Percentiles rank a stretch among this genome's conserved stretches.
Evolutionary conservation across 345 rosid species (phyloP).

Genomic region (Iberis pinnata): DNA sequence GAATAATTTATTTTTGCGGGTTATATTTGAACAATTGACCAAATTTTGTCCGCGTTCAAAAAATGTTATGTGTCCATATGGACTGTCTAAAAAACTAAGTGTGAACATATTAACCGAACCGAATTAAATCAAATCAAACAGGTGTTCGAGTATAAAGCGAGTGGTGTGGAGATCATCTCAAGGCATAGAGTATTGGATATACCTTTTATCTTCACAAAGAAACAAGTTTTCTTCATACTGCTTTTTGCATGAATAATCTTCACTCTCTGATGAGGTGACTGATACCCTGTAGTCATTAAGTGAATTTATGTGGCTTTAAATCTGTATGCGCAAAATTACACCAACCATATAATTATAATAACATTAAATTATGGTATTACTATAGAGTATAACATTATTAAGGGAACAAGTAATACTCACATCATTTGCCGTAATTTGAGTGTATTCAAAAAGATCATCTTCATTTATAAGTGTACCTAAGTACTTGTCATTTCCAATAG

Average conservation of each 20-base stretch:
- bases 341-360: slow-evolving; percentile 16
- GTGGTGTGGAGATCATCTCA: too few relatives aligned
- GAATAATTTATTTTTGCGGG: too few relatives aligned
- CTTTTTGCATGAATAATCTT: slow-evolving; percentile 94
- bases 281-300: slow-evolving; percentile 95
- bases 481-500: slow-evolving; percentile 53
- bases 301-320: slow-evolving; percentile 68
- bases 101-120: too few relatives aligned
- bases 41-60: too few relatives aligned
- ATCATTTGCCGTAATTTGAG: slow-evolving; percentile 77
- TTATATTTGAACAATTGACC: too few relatives aligned
- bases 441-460: slow-evolving; percentile 90
- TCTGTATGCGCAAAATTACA: slow-evolving; percentile 41
- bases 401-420: too few relatives aligned
- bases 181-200: slow-evolving; percentile 6
- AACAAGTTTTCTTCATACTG: slow-evolving; percentile 98
- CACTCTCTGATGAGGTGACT: slow-evolving; percentile 98
- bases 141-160: too few relatives aligned
- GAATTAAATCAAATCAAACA: background rate
- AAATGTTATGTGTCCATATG: too few relatives aligned
- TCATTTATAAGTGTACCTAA: slow-evolving; percentile 74
- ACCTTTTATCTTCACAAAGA: slow-evolving; percentile 98
- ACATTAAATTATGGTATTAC: too few relatives aligned
- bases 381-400: too few relatives aligned
- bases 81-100: too few relatives aligned